Conservation (phyloP, 305 asterid species). For the Fraxinus sp. region DNA sequence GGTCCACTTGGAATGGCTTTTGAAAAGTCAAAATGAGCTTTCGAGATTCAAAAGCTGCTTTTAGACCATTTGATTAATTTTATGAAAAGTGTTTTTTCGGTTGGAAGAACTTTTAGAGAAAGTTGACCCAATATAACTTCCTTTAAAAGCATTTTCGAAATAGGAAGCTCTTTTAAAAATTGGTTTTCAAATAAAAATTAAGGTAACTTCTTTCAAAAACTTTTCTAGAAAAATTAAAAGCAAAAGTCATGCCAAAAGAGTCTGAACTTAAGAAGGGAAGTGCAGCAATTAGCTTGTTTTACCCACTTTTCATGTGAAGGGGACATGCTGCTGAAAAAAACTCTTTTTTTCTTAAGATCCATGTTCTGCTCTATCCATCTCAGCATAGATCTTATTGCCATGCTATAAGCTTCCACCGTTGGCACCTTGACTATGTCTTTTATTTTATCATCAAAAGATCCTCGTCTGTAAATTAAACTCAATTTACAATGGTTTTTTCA, state of each 20-base stretch:
- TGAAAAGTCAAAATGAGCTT: not conserved
- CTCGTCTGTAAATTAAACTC: slow-evolving; percentile 22
- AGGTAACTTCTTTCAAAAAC: not conserved
- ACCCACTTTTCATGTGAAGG: slow-evolving; percentile 45
- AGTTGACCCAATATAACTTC: no score
- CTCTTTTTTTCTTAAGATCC: slow-evolving; percentile 34
- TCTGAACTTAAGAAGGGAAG: not conserved
- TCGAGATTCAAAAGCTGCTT: not conserved
- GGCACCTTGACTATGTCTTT: slow-evolving; percentile 23
- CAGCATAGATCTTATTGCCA: slow-evolving; percentile 38
- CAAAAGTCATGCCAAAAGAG: not conserved
- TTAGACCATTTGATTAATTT: not conserved
- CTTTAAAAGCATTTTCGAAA: not conserved
- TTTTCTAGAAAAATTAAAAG: not conserved
- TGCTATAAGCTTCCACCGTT: slow-evolving; percentile 37
- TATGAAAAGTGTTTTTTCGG: not conserved
- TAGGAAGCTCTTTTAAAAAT: not conserved
- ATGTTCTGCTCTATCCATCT: slow-evolving; percentile 42
- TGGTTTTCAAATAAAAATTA: no score
- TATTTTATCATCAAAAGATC: slow-evolving; percentile 35
- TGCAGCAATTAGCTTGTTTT: not conserved
- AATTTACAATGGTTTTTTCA: not conserved
- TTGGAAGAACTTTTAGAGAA: not conserved
- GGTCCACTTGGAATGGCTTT: not conserved
- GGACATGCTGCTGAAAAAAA: slow-evolving; percentile 41